These are phyloP conservation scores for Phytopythium vexans DNA, from an alignment of 352 stramenopile species.

Conservation along the genomic window DNA sequence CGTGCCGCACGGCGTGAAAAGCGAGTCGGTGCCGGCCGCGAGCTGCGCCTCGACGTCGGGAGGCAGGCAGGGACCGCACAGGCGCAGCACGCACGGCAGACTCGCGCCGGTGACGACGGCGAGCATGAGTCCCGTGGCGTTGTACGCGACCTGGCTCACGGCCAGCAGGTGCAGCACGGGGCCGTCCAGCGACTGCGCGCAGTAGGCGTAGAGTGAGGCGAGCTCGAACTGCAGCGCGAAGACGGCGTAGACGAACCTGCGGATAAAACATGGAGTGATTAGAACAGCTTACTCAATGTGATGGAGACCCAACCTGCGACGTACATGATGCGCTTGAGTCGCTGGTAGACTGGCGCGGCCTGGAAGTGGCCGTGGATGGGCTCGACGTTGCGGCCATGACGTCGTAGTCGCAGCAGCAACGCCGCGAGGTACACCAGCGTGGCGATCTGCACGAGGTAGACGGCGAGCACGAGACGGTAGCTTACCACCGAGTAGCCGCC, in stretches of 20 bases:
- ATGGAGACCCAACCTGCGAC: conserved; percentile 12
- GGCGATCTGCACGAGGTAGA: too few species aligned
- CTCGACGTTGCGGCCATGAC: conserved; percentile 48
- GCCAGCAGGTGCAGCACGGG: conserved; percentile 32
- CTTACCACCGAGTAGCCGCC: too few species aligned
- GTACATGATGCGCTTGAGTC: conserved; percentile 58
- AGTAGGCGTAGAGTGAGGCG: conserved; percentile 23
- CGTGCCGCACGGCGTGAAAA: conserved; percentile 10
- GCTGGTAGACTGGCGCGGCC: conserved; percentile 48
- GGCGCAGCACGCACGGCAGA: conserved; percentile 36
- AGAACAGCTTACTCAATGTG: conserved; percentile 6
- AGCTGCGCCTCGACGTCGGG: conserved; percentile 40
- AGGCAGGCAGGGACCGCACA: conserved; percentile 35
- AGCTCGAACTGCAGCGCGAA: conserved; percentile 43
- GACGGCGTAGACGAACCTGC: conserved; percentile 31
- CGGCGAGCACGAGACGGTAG: too few species aligned
- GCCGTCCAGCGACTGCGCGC: conserved; percentile 6
- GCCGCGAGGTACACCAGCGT: too few species aligned
- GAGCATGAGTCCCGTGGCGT: conserved; percentile 32
- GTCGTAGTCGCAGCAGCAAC: conserved; percentile 33
- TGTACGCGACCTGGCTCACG: conserved; percentile 39
- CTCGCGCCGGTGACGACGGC: conserved; percentile 44
- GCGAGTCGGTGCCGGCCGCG: conserved; percentile 24
- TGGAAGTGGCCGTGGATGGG: conserved; percentile 48
- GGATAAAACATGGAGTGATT: background rate